phyloP scores from a whole-genome alignment of 2,329 filamentous ascomycete species.

The Pseudovirgaria hyperparasitica region DNA sequence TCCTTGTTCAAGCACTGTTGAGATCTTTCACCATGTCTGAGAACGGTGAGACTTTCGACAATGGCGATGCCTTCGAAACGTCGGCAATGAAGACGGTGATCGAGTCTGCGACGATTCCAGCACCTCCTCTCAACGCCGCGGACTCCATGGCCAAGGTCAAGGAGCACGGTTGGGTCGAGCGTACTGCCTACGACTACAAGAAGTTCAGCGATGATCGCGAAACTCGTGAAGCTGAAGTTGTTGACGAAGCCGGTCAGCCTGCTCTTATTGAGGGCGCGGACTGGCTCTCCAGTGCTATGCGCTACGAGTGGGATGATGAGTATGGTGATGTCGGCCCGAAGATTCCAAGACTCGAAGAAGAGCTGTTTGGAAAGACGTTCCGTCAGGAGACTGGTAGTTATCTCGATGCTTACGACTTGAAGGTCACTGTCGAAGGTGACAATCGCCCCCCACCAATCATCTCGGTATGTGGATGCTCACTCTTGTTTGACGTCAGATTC shows the following conservation, averaged over 20 bases:
- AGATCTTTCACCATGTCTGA: too few relatives aligned
- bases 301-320: slow-evolving; percentile 79
- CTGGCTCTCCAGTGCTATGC: slow-evolving; percentile 44
- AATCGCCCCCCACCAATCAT: slow-evolving; percentile 35
- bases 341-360: slow-evolving; percentile 55
- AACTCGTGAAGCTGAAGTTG: slow-evolving; percentile 9
- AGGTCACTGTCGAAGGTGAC: slow-evolving; percentile 38
- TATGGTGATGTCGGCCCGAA: slow-evolving; percentile 73
- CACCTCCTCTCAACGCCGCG: too few relatives aligned
- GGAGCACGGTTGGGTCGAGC: slow-evolving; percentile 35
- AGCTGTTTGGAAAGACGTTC: slow-evolving; percentile 54
- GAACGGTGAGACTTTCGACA: too few relatives aligned
- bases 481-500: slow-evolving; percentile 6
- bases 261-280: slow-evolving; percentile 2
- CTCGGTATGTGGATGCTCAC: slow-evolving; percentile 28
- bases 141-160: slow-evolving; percentile 15
- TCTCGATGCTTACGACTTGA: slow-evolving; percentile 47
- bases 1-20: too few relatives aligned
- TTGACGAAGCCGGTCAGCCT: slow-evolving; percentile 12
- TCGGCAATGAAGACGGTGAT: too few relatives aligned
- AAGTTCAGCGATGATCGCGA: slow-evolving; percentile 12
- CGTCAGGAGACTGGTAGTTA: slow-evolving; percentile 44
- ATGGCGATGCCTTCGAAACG: too few relatives aligned
- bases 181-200: slow-evolving; percentile 38
- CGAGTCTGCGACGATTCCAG: too few relatives aligned